Conservation (phyloP, 129 eudicot species). For the Daucus carota region DNA sequence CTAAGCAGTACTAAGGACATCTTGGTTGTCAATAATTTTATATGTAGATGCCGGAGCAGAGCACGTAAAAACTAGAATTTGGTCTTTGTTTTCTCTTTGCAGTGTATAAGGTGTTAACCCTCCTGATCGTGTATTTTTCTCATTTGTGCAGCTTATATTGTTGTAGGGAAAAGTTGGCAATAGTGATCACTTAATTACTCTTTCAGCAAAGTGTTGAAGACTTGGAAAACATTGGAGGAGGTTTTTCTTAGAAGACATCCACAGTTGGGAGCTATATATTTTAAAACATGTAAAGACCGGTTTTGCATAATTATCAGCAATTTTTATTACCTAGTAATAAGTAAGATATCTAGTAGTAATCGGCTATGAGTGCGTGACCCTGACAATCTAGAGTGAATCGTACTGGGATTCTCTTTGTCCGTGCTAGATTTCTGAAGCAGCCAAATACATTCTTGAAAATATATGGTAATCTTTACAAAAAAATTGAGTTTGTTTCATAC, state of each 20-base stretch:
- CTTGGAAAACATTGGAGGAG: background rate
- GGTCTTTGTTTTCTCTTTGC: background rate
- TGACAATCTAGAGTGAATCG: too few species aligned
- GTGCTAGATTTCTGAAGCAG: background rate
- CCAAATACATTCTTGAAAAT: background rate
- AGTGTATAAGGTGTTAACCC: background rate
- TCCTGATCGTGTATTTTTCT: slow-evolving; percentile 2
- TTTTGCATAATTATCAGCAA: background rate
- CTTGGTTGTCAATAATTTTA: background rate
- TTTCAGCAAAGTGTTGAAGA: background rate
- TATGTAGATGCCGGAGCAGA: background rate
- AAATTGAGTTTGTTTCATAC: background rate
- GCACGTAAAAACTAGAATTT: background rate
- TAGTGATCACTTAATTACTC: background rate
- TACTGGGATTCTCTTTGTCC: background rate
- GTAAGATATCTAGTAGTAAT: background rate
- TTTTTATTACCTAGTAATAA: background rate
- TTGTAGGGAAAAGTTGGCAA: slow-evolving; percentile 31
- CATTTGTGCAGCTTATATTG: slow-evolving; percentile 35
- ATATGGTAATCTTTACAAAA: background rate
- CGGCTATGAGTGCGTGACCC: background rate
- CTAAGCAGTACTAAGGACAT: background rate
- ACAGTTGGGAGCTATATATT: background rate
- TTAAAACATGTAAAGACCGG: background rate
- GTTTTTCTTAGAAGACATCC: background rate